Evolutionary conservation across 2,329 filamentous ascomycete species (phyloP), one percentile per base, ranked within the genome.

Genomic region (Cadophora luteo-olivacea): DNA sequence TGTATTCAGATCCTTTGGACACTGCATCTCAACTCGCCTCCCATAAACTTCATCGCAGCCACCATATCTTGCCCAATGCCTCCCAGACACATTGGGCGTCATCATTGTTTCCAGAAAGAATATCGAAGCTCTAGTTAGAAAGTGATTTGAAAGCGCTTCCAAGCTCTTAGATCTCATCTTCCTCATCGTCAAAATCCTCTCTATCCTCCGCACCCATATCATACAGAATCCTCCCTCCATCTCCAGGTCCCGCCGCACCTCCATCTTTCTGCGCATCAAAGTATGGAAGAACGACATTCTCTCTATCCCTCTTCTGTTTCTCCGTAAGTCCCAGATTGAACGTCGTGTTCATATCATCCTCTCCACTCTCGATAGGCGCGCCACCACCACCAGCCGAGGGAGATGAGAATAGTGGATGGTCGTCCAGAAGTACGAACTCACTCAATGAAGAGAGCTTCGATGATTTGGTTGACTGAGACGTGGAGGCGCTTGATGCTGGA

Each of bases 201-300:
- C 98, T 94, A 80, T 99, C 96, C 82, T 98, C 96, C 71, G 89
- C 87, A 1, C 94, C 95, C 92, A 98, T 97, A 75, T 98, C 95
- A 79, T 99, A 99, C 76, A 99, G 78, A 72, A 99, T 99, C 69
- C 95, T 86, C 0, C 96, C 96, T 4, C 96, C 95, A 75, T 97
- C 93, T 0, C 94, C 94, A 0, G 88, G 86, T 0, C 89, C 91
- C 6, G 49, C 64, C 1, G 87, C 86, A 0, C 89, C 91, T 63
- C 89, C 86, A 60, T 91, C 91, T 64, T 89, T 92, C 84, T 99
- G 96, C 29, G 96, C 96, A 82, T 99, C 96, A 80, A 97, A 97
- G 79, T 99, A 98, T 19, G 96, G 96, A 79, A 98, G 79, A 51
- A 98, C 92, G 9, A 99, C 92, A 0, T 92, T 92, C 75, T 97